A percentile compares a stretch with the other conserved stretches of the same genome.
phyloP scores from a whole-genome alignment of 2,329 filamentous ascomycete species.

The Penicillium decumbens region DNA sequence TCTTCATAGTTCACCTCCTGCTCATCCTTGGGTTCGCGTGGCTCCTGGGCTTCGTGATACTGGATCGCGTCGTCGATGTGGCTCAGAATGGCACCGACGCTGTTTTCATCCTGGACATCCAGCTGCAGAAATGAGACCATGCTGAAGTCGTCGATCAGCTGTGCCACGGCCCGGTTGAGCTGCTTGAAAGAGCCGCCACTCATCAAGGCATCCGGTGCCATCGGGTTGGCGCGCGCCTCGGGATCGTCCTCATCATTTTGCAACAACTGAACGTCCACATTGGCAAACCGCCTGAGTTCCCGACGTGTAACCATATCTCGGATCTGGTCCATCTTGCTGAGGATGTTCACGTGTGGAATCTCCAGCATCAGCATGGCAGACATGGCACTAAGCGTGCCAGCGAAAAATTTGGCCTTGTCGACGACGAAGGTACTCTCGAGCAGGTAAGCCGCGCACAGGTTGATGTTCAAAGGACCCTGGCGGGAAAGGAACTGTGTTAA shows the following conservation, averaged over 20 bases:
- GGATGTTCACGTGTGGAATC: conserved; percentile 89
- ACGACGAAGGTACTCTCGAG: conserved; percentile 94
- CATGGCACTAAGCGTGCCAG: conserved; percentile 93
- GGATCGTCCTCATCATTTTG: conserved; percentile 59
- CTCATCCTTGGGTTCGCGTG: conserved; percentile 69
- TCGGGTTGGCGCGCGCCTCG: conserved; percentile 56
- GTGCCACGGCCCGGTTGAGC: conserved; percentile 81
- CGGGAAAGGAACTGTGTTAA: conserved; percentile 77
- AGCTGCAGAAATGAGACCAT: conserved; percentile 95
- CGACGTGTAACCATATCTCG: conserved; percentile 82
- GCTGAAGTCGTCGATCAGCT: conserved; percentile 93
- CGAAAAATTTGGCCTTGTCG: conserved; percentile 95
- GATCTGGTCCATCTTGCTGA: conserved; percentile 97
- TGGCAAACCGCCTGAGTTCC: conserved; percentile 84
- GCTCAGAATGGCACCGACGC: conserved; percentile 75
- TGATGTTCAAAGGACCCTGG: conserved; percentile 76
- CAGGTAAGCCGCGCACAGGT: conserved; percentile 87
- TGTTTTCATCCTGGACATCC: conserved; percentile 87
- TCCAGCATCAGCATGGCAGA: conserved; percentile 99
- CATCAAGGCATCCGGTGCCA: conserved; percentile 67
- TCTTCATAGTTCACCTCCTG: conserved; percentile 52
- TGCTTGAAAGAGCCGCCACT: conserved; percentile 74
- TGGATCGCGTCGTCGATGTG: conserved; percentile 94
- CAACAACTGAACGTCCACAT: conserved; percentile 75
- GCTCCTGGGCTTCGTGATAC: conserved; percentile 89